A percentile compares a stretch with the other conserved stretches of the same genome.
These are phyloP conservation scores for Trametes pubescens DNA, from an alignment of 1,284 basidiomycete species.

Conservation along the genomic window DNA sequence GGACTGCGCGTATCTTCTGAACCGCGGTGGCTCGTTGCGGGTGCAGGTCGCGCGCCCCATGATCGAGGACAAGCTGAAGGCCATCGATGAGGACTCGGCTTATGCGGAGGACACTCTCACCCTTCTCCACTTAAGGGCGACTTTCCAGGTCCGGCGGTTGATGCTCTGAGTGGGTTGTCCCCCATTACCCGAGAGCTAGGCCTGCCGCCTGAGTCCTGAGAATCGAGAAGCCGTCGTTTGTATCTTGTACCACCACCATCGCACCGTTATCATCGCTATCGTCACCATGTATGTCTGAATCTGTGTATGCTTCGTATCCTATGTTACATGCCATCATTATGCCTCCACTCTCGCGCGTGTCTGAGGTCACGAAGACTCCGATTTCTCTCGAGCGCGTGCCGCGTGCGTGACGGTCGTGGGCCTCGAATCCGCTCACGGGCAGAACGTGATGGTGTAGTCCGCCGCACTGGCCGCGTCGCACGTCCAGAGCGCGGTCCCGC, in stretches of 20 bases:
- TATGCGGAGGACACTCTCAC: slow-evolving; percentile 12
- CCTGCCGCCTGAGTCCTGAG: background rate
- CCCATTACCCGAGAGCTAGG: background rate
- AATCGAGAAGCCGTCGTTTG: background rate
- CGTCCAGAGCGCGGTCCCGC: slow-evolving; percentile 55
- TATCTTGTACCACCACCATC: background rate
- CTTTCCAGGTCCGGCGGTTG: slow-evolving; percentile 2
- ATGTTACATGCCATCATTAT: slow-evolving; percentile 4
- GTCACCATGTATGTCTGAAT: slow-evolving; percentile 1
- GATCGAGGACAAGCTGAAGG: slow-evolving; percentile 3
- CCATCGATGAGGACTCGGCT: background rate
- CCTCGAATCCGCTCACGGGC: slow-evolving; percentile 43
- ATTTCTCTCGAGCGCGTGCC: too few species aligned
- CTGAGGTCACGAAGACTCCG: too few species aligned
- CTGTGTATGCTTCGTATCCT: background rate
- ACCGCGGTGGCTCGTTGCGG: slow-evolving; percentile 5
- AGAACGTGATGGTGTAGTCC: slow-evolving; percentile 60
- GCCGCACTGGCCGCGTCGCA: slow-evolving; percentile 47
- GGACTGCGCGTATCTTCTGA: slow-evolving; percentile 16
- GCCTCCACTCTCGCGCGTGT: background rate
- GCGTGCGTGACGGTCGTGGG: too few species aligned
- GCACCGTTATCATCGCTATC: background rate
- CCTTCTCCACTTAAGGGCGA: slow-evolving; percentile 8
- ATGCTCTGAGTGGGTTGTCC: background rate
- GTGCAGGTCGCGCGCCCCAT: slow-evolving; percentile 7